A percentile compares a stretch with the other conserved stretches of the same genome.
phyloP scores from a whole-genome alignment of 345 rosid genomes.

The Jatropha curcas region DNA sequence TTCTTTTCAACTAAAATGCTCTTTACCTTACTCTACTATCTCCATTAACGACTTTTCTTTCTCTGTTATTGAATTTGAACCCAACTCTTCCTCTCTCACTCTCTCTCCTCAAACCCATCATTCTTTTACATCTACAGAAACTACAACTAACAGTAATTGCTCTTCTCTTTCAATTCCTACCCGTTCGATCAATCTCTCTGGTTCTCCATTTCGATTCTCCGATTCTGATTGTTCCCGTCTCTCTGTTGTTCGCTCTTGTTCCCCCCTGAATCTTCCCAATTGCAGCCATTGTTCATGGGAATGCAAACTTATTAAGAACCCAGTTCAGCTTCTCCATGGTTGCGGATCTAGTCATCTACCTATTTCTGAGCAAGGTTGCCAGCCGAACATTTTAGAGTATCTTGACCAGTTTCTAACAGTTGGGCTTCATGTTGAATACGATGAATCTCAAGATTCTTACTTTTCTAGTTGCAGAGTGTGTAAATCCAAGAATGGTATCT shows the following conservation, averaged over 20 bases:
- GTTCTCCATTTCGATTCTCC: constrained; percentile 67
- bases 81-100: constrained; percentile 49
- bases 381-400: constrained; percentile 50
- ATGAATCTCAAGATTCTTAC: constrained; percentile 59
- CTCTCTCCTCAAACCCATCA: constrained; percentile 39
- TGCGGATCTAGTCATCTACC: constrained; percentile 50
- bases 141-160: constrained; percentile 18
- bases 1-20: constrained; percentile 65
- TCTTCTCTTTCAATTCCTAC: constrained; percentile 36
- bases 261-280: constrained; percentile 49
- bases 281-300: constrained; percentile 66
- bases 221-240: constrained; percentile 81
- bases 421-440: constrained; percentile 74
- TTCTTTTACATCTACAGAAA: neutral
- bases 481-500: constrained; percentile 46
- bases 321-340: constrained; percentile 55
- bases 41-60: constrained; percentile 65
- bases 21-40: constrained; percentile 56
- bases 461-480: constrained; percentile 60
- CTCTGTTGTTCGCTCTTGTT: constrained; percentile 59
- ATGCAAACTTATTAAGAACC: constrained; percentile 56
- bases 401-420: constrained; percentile 39
- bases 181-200: constrained; percentile 57
- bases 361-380: constrained; percentile 61
- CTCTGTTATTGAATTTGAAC: constrained; percentile 49